A percentile compares a stretch with the other conserved stretches of the same genome.
Conservation (phyloP, 1,139 yeast species). For the Candida frijolesensis region DNA sequence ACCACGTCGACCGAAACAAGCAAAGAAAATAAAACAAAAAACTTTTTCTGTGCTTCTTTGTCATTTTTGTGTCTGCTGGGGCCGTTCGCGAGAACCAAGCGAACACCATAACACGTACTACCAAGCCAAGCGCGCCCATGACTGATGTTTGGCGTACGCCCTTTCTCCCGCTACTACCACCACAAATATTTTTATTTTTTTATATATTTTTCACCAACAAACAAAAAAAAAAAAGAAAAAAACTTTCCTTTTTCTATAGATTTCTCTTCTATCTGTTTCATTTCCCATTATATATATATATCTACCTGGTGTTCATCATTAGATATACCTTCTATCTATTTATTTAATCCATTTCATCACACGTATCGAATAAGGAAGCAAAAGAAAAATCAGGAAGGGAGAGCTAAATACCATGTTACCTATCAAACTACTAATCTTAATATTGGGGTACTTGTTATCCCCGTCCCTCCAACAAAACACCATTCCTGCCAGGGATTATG, state of each 20-base stretch:
- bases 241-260: neutral
- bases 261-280: neutral
- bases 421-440: conserved; percentile 11
- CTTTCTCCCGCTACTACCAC: no score
- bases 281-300: neutral
- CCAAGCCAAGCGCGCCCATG: no score
- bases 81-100: no score
- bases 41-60: no score
- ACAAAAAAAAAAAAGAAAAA: neutral
- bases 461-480: conserved; percentile 7
- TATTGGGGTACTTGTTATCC: conserved; percentile 12
- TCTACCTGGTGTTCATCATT: neutral
- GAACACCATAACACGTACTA: no score
- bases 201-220: no score
- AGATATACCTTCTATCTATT: no score
- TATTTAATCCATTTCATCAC: neutral
- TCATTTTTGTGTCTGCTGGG: no score
- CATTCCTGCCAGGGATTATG: conserved; percentile 41
- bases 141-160: no score
- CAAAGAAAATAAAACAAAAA: neutral
- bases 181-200: no score
- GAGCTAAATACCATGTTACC: conserved; percentile 13
- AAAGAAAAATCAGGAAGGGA: neutral
- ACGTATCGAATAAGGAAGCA: neutral
- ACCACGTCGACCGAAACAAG: no score